These are phyloP conservation scores for Trifolium pratense DNA, from an alignment of 306 rosid species.

Conservation along the genomic window DNA sequence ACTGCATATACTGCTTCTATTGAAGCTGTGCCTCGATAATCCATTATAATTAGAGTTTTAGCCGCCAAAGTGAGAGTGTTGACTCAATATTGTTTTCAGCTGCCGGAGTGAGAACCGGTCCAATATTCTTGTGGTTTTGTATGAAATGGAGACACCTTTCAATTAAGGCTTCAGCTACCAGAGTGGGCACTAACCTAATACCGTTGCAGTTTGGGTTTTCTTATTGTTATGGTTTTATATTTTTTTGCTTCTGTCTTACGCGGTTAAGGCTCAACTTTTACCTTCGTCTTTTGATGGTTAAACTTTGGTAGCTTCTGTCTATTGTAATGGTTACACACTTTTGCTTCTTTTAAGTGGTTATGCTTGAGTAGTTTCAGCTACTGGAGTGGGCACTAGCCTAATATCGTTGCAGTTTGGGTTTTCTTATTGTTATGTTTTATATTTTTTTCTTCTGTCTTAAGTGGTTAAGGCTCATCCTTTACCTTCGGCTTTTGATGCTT, in stretches of 20 bases:
- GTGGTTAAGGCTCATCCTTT: not conserved
- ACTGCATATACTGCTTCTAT: too few species aligned
- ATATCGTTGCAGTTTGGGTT: not conserved
- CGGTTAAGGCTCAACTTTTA: not conserved
- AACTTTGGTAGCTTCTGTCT: too few species aligned
- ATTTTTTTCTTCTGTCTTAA: not conserved
- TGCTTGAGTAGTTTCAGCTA: not conserved
- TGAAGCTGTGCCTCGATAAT: not conserved
- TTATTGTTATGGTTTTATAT: not conserved
- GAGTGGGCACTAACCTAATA: not conserved
- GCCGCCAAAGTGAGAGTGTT: not conserved
- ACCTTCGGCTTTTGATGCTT: not conserved
- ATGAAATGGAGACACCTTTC: not conserved
- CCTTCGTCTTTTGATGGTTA: not conserved
- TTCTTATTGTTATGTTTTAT: not conserved
- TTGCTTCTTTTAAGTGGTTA: not conserved
- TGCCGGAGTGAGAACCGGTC: not conserved
- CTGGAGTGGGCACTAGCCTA: not conserved
- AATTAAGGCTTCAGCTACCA: not conserved
- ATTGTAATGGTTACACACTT: not conserved
- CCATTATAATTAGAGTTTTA: not conserved
- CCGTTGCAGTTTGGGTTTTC: not conserved
- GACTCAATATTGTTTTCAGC: not conserved
- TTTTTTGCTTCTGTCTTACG: not conserved
- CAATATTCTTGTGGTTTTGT: not conserved